Base-by-base conservation (phyloP, 345 rosid species). In the Clarkia xantiana region DNA sequence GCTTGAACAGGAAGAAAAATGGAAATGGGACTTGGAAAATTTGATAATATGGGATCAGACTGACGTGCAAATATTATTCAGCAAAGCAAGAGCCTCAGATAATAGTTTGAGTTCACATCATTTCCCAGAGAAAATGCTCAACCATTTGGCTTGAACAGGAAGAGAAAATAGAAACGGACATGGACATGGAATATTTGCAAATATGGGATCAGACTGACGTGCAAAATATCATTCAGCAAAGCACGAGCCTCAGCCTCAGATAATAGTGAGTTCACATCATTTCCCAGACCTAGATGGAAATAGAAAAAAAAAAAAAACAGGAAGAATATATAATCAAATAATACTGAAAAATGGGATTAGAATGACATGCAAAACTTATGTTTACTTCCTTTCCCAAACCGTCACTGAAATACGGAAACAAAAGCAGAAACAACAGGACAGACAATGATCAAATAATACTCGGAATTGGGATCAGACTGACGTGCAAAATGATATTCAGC, bases 181-280 rank as follows among this genome's bases (percentile, higher is more conserved):
- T 34, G 49, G 15, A 13, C n/a, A 52, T 13, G 43, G 40, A 10
- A 46, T 14, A 22, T 20, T n/a, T n/a, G n/a, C n/a, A n/a, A 20
- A 49, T 45, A 7, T 47, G 53, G 63, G 80, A 76, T 73, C 82
- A 67, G 78, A 81, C 89, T 76, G 80, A 75, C 76, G 69, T 76
- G 85, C 80, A 81, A 76, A 72, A 47, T 45, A 41, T 42, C 20
- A 63, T 46, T 81, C 85, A 70, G 73, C 78, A 78, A 6, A 11
- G 69, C 61, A 64, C 25, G 17, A 45, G 69, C 72, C 70, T 76
- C 46, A 59, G 79, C n/a, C n/a, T n/a, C n/a, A n/a, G n/a, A n/a
- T n/a, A n/a, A n/a, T n/a, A n/a, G n/a, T n/a, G n/a, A n/a, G n/a
- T n/a, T n/a, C n/a, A n/a, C n/a, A n/a, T n/a, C n/a, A 65, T 29